Evolutionary conservation across 208 protist species (phyloP).

Genomic region (Trichomonas vaginalis): DNA sequence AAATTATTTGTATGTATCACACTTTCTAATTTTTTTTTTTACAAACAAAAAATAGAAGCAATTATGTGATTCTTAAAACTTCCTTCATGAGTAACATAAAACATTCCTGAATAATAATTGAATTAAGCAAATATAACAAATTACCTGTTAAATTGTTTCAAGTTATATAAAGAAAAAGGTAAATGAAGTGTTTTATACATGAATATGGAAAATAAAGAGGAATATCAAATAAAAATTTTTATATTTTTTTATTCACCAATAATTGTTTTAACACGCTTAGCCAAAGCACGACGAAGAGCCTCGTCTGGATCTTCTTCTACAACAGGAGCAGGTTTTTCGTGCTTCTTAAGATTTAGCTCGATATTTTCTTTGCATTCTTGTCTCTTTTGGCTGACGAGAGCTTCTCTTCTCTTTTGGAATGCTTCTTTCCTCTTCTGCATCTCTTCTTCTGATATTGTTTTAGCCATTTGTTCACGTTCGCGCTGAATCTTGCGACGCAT

Average conservation of each 20-base stretch:
- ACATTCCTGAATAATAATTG: too few relatives aligned
- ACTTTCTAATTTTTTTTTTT: too few relatives aligned
- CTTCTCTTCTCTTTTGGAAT: constrained; percentile 1
- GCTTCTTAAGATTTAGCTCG: not conserved
- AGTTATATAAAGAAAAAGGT: too few relatives aligned
- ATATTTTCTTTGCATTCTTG: not conserved
- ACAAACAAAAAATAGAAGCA: too few relatives aligned
- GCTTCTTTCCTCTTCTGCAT: not conserved
- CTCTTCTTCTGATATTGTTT: not conserved
- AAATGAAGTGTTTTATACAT: too few relatives aligned
- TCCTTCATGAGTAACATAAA: too few relatives aligned
- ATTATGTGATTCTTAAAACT: too few relatives aligned
- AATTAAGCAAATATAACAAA: too few relatives aligned
- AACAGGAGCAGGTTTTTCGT: not conserved
- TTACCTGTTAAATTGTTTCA: too few relatives aligned
- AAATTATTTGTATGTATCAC: too few relatives aligned
- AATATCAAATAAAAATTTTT: too few relatives aligned
- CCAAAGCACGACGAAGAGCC: not conserved
- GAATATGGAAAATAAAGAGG: too few relatives aligned
- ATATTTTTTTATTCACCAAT: not conserved
- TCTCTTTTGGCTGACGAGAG: not conserved
- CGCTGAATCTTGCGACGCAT: not conserved
- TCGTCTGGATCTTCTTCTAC: not conserved
- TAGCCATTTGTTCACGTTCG: not conserved
- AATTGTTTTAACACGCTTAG: not conserved